Evolutionary conservation across 208 protist species (phyloP), one percentile per base, ranked within the genome.

Genomic region (Porcisia hertigi): DNA sequence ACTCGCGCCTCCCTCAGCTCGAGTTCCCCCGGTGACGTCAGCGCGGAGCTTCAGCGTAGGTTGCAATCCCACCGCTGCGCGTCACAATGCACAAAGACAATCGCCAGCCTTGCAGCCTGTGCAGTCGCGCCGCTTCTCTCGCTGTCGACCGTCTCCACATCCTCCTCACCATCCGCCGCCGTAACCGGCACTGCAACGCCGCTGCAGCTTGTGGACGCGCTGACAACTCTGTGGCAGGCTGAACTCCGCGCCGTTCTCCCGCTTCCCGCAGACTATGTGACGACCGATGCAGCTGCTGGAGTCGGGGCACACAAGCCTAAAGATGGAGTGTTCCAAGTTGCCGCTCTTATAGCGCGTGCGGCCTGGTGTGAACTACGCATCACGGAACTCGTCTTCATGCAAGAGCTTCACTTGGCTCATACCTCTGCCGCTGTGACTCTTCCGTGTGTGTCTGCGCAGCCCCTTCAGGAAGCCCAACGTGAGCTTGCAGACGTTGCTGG

Each of bases 351-450:
- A n/a, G 66, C 78, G 25, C 78, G 69, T 0, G 78, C 78, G 12
- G 78, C 78, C 20, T 82, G 72, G 71, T 78, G 78, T 57, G 78
- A 82, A 49, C 58, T 82, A 69, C 78, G 58, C 54, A 62, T 82
- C 59, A 73, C 78, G 0, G 78, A 82, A 59, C 39, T 52, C 12
- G 71, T 75, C 12, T 82, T 82, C 62, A 30, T 47, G 73, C 78
- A 82, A 30, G 78, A 82, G 49, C 59, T 77, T 2, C 41, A 65
- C 3, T 69, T 82, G 14, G 25, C 36, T 8, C 69, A 78, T 5
- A 16, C 59, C 49, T 23, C 60, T 45, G n/a, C 20, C 20, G 62
- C 67, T 11, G 34, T 34, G 11, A 25, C 54, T 8, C 9, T 30
- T 36, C 20, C 64, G 5, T 57, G n/a, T 9, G 66, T 8, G 12